Evolutionary conservation across 768 basidiomycete species (phyloP), one percentile per base, ranked within the genome.

Genomic region (Rubroboletus pulcherrimus): DNA sequence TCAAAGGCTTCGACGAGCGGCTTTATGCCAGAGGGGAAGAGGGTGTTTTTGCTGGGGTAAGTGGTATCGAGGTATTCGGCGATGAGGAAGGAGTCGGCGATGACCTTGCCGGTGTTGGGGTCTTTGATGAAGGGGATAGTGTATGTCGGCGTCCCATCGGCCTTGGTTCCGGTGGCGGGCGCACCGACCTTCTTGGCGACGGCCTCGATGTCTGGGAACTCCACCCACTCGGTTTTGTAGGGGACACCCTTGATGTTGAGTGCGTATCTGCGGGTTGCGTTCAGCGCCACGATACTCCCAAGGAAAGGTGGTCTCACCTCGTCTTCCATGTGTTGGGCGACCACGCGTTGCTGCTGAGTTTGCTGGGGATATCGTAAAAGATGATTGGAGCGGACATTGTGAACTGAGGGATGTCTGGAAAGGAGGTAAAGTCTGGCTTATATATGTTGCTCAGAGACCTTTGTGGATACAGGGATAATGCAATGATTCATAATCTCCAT

Each of bases 311-410:
- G 7, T 52, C 68, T 48, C 40, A 76, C 80, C 80, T 62, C 12
- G 68, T 66, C 62, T 77, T 79, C 75, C 75, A 78, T 34, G 76
- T 75, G 55, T 79, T 81, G 8, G 77, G 75, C 5, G 77, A 76
- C 73, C 76, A 80, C 8, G 73, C 68, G 5, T 63, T 66, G 45
- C 7, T 51, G 1, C 61, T 51, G 6, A 69, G 49, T 39, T 60
- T 68, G 35, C 72, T 70, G 21, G 76, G 74, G 40, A 81, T 74
- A 52, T 81, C 81, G 66, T 79, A 81, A 43, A 79, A 65, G 55
- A 77, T 74, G 54, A 67, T 69, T 17, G 64, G 63, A 24, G 46
- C 57, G 14, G 56, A 12, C 71, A 74, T 74, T 33, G 59, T 44
- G 50, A 34, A 43, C 6, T 29, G 24, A 39, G 48, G 5, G 35